Base-by-base conservation (phyloP, 768 basidiomycete species). In the Macrocybe gigantea region DNA sequence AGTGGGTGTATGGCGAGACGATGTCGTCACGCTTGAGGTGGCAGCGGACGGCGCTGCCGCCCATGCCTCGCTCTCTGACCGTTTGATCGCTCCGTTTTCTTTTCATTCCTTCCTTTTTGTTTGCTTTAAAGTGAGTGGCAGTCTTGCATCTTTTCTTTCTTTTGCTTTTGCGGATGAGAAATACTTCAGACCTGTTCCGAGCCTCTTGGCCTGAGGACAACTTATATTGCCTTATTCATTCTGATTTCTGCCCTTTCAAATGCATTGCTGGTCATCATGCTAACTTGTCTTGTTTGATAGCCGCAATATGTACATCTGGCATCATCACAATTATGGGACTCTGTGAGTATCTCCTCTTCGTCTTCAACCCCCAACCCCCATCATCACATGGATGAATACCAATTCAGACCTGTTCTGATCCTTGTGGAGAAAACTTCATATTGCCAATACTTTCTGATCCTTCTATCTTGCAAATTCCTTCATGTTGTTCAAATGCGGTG, bases 181-280 rank as follows among this genome's bases (percentile, higher is more conserved):
- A 63, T 47, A 64, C 4, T 69, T 78, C 81, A 87, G 83, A 85
- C 85, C 84, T 87, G 83, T 88, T 80, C 85, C 70, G 82, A 88
- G 63, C 68, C 55, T 59, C 58, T 46, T 52, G 60, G 60, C 56
- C 58, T 79, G 82, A 70, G 78, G 83, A 82, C 66, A 72, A 73
- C 56, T 53, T 58, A 74, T 71, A 82, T 85, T 85, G 82, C 83
- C 77, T 80, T 73, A 74, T 46, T 72, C 64, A 57, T 60, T 67
- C 72, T 71, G 62, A 74, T 53, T 50, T 46, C 47, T 29, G 38
- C 49, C 62, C 56, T 35, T 54, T 41, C 39, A 44, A 12, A n/a
- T 47, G 44, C 9, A 10, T 36, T 52, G 47, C 44, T 37, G 12
- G 40, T 46, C 13, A 4, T 22, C 22, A 4, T 22, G 4, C 47